Evolutionary conservation across 306 rosid species (phyloP), one percentile per base, ranked within the genome.

Genomic region (Corylus avellana): DNA sequence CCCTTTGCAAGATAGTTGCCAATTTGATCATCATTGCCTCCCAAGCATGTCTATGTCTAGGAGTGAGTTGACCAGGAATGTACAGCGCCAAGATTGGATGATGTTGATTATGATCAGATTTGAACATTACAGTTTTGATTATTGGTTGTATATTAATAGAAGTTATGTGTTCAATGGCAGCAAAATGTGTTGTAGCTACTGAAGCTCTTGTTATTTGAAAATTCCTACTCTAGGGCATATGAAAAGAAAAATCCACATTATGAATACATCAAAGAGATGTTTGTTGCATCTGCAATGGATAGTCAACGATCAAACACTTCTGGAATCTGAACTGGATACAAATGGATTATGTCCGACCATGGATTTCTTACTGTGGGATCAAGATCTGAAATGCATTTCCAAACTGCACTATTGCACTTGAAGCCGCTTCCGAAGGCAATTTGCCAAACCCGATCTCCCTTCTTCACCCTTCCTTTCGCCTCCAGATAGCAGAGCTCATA

Each of bases 341-440:
- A 49, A 85, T 87, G 88, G 85, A 88, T 87, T 84, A 83, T 85
- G 75, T 92, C 92, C 11, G 92, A 85, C 91, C 97, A 90, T 70
- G 89, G 87, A 84, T 78, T 92, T 85, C 64, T 85, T 44, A 17
- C 83, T 25, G 68, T 80, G 58, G 90, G 86, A 71, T 90, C 89
- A 61, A 85, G 72, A 70, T 90, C 85, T 54, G 89, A 84, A 58
- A 87, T 80, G 81, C 91, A 87, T 81, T 82, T 84, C 91, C 94
- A 90, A 4, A 87, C 91, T 72, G 92, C 97, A 87, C 91, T 90
- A 77, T 90, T 87, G 72, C 94, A 90, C 77, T 87, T 90, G 86
- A 90, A 88, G 57, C 92, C 92, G 76, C 94, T 92, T 77, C 94
- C 94, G 79, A 90, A 88, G 1, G 89, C 92, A 70, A 90, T 88